Evolutionary conservation across 768 basidiomycete genomes (phyloP), one percentile per base, ranked within the genome.

Genomic region (Boletus sp.): DNA sequence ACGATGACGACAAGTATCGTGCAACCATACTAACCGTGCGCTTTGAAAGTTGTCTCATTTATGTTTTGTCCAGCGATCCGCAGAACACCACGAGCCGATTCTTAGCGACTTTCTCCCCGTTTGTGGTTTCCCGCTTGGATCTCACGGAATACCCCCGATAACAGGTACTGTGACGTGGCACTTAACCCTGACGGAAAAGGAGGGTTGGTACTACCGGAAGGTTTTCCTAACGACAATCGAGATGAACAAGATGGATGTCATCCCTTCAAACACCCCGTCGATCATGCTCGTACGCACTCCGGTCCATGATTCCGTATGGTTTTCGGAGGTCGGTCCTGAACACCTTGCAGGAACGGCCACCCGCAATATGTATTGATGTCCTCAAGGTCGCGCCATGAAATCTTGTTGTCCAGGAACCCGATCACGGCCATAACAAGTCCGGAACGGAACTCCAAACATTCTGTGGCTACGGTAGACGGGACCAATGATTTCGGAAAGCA

Each of bases 81-180:
- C 17, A 17, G 33, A 17, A 8, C 19, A 37, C 15, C 32, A 25
- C 3, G 14, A 34, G 4, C n/a, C 29, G n/a, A 35, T 15, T 25
- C 30, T 30, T 35, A 27, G 46, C 17, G 23, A 34, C 34, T 8
- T 23, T 43, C 35, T 50, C 41, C 39, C 33, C 53, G 32, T 46
- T 13, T 25, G 11, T 7, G 8, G 23, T 6, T 37, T 38, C 54
- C 25, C n/a, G 29, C 11, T 17, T 49, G 35, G 15, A 30, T 43
- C 49, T 29, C 50, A 37, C 51, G 35, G 14, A 33, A 21, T 11
- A 11, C 25, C 30, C 30, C 25, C 25, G 41, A 50, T 33, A 11
- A 29, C 33, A 47, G 27, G 45, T 21, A 4, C 34, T 13, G 34
- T 43, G 59, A 63, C 61, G 50, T 63, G 60, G 57, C 60, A 59